Percentiles rank a stretch among this genome's conserved stretches.
Conservation (phyloP, 108 stramenopile genomes). For the Cyclotella sp. region DNA sequence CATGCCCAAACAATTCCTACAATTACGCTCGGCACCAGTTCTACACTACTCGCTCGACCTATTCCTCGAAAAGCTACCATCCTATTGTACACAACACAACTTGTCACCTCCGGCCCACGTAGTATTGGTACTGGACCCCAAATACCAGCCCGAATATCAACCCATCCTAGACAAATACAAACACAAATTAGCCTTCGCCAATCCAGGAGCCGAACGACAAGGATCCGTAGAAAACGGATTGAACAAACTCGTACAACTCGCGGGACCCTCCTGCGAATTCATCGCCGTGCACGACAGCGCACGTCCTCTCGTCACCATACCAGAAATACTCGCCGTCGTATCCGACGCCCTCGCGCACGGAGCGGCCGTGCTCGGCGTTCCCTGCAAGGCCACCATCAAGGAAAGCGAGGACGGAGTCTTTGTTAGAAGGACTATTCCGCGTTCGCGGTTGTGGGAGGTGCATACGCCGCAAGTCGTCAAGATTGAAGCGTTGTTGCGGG, state of each 20-base stretch:
- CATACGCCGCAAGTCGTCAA: conserved; percentile 93
- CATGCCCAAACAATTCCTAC: conserved; percentile 94
- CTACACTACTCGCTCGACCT: conserved; percentile 91
- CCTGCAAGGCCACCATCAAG: conserved; percentile 96
- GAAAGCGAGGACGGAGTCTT: conserved; percentile 81
- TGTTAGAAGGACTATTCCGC: conserved; percentile 83
- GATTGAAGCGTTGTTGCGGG: conserved; percentile 76
- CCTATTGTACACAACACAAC: conserved; percentile 30
- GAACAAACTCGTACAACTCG: conserved; percentile 60
- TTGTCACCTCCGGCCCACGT: conserved; percentile 64
- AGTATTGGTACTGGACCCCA: conserved; percentile 90
- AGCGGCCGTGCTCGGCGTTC: conserved; percentile 95
- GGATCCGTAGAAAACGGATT: conserved; percentile 93
- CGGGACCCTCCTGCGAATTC: conserved; percentile 50
- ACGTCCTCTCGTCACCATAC: conserved; percentile 89
- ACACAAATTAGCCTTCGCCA: conserved; percentile 83
- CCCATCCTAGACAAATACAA: conserved; percentile 66
- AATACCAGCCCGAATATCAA: conserved; percentile 86
- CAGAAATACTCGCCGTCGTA: conserved; percentile 78
- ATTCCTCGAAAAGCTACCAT: conserved; percentile 75
- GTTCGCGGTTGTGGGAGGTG: conserved; percentile 92
- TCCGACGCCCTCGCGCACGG: conserved; percentile 77
- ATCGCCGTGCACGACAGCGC: conserved; percentile 94
- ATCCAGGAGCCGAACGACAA: conserved; percentile 93
- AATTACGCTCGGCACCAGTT: conserved; percentile 78